Evolutionary conservation across 2,329 filamentous ascomycete species (phyloP), one percentile per base, ranked within the genome.

Genomic region (Cladobotryum protrusum): DNA sequence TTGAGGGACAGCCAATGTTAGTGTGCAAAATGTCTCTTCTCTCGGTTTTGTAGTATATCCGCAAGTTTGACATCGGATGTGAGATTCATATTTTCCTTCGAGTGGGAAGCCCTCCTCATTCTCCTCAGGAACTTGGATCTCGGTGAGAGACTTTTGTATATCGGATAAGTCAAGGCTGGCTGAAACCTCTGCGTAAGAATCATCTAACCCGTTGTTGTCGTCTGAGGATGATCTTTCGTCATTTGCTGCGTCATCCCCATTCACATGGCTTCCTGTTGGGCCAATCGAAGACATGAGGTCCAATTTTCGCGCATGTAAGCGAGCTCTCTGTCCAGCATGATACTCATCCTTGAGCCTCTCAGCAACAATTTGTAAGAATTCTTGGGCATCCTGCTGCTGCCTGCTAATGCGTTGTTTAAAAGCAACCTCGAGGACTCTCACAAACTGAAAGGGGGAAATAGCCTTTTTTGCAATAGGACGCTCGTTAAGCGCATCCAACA

Each of bases 351-450:
- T 90, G 49, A 99, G 74, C 47, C 92, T 80, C 71, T 99, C 92
- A 3, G 89, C 87, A 12, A 99, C 86, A 45, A 97, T 85, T 70
- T 99, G 93, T 49, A 99, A 71, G 56, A 99, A 96, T 67, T 99
- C 93, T 63, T 99, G 93, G 11, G 93, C 93, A 72, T 99, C 93
- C 68, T 99, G 93, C 69, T 99, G 93, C 63, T 93, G 89, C 48
- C 92, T 79, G 64, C 88, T 96, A 59, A 99, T 95, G 59, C 88
- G 83, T 61, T 95, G 92, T 49, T 83, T 82, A 63, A 96, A 99
- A 1, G 92, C 90, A 29, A 76, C 74, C 71, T 99, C 93, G 46
- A 99, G 74, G 0, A 87, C 85, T 55, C 79, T 76, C 40, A 99
- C 86, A 63, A 99, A 96, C 1, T 79, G 78, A n/a, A 82, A 79